phyloP scores from a whole-genome alignment of 2,329 filamentous ascomycete species.

The Phaeosphaeriaceae sp. region DNA sequence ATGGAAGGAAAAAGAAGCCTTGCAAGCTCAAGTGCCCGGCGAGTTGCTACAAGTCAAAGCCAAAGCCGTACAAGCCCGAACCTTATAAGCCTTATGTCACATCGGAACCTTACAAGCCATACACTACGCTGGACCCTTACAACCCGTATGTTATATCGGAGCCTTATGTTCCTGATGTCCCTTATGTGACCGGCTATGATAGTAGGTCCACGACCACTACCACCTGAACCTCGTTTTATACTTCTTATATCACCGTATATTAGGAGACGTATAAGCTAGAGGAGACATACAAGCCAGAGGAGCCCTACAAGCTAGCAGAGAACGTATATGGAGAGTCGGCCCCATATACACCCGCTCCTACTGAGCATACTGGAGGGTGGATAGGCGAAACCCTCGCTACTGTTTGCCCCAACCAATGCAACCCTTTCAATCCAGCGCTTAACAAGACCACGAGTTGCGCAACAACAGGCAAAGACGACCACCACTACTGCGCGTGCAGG shows the following conservation, averaged over 20 bases:
- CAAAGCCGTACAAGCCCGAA: not conserved
- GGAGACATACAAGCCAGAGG: not conserved
- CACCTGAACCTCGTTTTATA: too few relatives aligned
- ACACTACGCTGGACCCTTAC: too few relatives aligned
- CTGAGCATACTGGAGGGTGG: slow-evolving; percentile 9
- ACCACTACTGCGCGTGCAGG: slow-evolving; percentile 38
- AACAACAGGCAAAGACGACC: slow-evolving; percentile 27
- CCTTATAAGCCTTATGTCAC: too few relatives aligned
- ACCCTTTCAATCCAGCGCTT: slow-evolving; percentile 27
- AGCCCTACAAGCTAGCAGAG: not conserved
- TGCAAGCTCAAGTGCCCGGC: slow-evolving; percentile 14
- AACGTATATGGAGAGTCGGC: too few relatives aligned
- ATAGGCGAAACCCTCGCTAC: slow-evolving; percentile 25
- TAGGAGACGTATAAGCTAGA: too few relatives aligned
- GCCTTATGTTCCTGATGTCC: too few relatives aligned
- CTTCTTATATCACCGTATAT: too few relatives aligned
- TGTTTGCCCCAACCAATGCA: slow-evolving; percentile 32
- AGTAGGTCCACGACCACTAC: too few relatives aligned
- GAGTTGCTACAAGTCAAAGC: slow-evolving; percentile 10
- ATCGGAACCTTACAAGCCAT: not conserved
- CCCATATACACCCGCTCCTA: not conserved
- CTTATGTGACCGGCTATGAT: too few relatives aligned
- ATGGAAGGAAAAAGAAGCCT: slow-evolving; percentile 6
- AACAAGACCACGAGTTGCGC: slow-evolving; percentile 34
- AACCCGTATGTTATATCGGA: too few relatives aligned